These are phyloP conservation scores for Phytophthora tubulina DNA, from an alignment of 352 stramenopile species.

Conservation along the genomic window DNA sequence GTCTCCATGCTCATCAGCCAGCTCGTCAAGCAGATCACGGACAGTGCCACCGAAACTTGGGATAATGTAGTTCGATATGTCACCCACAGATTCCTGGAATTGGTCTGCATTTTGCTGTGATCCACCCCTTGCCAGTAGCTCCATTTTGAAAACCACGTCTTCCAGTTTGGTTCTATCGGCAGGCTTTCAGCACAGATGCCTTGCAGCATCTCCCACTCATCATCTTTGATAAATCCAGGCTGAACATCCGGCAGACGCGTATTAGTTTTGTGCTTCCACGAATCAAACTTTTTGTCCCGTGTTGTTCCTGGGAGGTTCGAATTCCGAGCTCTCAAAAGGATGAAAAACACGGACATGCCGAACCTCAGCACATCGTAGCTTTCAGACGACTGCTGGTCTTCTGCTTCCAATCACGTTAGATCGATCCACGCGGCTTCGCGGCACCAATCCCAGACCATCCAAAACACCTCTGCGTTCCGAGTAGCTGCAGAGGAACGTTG, in stretches of 20 bases:
- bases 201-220: constrained; percentile 37
- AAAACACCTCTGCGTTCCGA: constrained; percentile 36
- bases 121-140: constrained; percentile 11
- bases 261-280: constrained; percentile 35
- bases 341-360: constrained; percentile 34
- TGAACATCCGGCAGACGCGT: constrained; percentile 22
- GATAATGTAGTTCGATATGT: constrained; percentile 25
- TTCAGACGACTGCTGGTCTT: constrained; percentile 22
- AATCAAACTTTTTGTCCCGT: constrained; percentile 36
- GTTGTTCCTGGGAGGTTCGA: constrained; percentile 27
- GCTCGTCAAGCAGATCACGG: constrained; percentile 12
- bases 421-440: constrained; percentile 29
- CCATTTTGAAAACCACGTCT: constrained; percentile 35
- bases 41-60: constrained; percentile 13
- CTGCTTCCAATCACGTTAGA: constrained; percentile 19
- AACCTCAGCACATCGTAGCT: constrained; percentile 36
- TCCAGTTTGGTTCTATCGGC: constrained; percentile 26
- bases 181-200: constrained; percentile 25
- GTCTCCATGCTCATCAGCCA: constrained; percentile 5
- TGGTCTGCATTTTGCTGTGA: not conserved
- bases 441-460: constrained; percentile 34
- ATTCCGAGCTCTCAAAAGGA: constrained; percentile 30
- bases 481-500: constrained; percentile 33
- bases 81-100: not conserved
- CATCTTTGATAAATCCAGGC: constrained; percentile 28